Base-by-base conservation (phyloP, 1,284 basidiomycete species). In the Leucoagaricus sp. region DNA sequence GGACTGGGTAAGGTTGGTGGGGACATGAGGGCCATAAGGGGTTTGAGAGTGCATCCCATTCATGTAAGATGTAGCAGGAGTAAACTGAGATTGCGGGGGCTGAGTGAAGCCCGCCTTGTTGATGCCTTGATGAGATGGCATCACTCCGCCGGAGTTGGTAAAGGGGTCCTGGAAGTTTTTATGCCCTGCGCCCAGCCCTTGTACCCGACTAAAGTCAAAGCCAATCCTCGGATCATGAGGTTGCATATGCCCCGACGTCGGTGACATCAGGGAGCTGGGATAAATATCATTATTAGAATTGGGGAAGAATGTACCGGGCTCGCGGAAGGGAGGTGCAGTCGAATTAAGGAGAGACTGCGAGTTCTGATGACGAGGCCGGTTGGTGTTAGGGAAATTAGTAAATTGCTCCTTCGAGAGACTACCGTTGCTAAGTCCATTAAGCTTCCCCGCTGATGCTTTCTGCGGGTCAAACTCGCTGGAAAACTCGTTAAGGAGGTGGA, bases 21-120 rank as follows among this genome's bases (percentile, higher is more conserved):
- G 76, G 2, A 90, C 72, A 65, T 88, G 85, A 31, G 86, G 85
- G 2, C 86, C 87, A 60, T 85, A 90, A 3, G 86, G 86, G 2
- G 87, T 86, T 70, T 90, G 88, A 1, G 86, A 86, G 51, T 82
- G 81, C 58, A 78, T 66, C 59, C 72, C 74, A 60, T 74, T 79
- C 59, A 70, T 58, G 57, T 71, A 80, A 31, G 71, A 62, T 29
- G 61, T 50, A 47, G 58, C 41, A 51, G 52, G 17, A 4, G 53
- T 28, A 54, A 65, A 68, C 36, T 59, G 60, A 28, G 71, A 64
- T 40, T 69, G 67, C 25, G 72, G 69, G 40, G 73, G 72, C 53
- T 72, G 75, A 12, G 67, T 63, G 53, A 74, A 70, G 19, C 55
- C 60, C 6, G n/a, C 44, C 61, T 50, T 55, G 47, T 25, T 57